Evolutionary conservation across 495 filamentous ascomycete genomes (phyloP).

Genomic region (Peziza echinospora): DNA sequence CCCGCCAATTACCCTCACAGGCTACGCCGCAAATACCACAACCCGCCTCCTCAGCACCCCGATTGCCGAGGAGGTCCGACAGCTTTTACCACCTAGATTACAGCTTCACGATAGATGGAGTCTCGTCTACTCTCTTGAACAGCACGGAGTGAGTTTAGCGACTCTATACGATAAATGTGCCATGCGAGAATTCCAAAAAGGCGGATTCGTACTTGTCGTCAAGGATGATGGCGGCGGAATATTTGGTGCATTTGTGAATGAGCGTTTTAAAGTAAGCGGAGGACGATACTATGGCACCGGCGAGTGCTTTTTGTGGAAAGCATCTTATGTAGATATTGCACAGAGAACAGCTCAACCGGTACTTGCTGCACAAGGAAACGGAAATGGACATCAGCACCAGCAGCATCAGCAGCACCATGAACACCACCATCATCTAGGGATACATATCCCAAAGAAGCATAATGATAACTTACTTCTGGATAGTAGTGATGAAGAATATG

Average conservation of each 20-base stretch:
- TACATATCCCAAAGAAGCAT: not conserved
- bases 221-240: slow-evolving; percentile 53
- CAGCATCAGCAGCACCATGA: not conserved
- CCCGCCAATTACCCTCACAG: slow-evolving; percentile 3
- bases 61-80: slow-evolving; percentile 81
- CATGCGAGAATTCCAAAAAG: slow-evolving; percentile 29
- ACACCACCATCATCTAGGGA: not conserved
- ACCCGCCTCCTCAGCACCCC: slow-evolving; percentile 38
- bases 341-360: not conserved
- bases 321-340: slow-evolving; percentile 35
- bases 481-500: not conserved
- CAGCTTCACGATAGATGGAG: slow-evolving; percentile 75
- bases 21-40: slow-evolving; percentile 9
- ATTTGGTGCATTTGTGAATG: slow-evolving; percentile 88
- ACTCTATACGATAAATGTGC: slow-evolving; percentile 69
- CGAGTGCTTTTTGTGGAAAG: slow-evolving; percentile 95
- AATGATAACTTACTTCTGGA: not conserved
- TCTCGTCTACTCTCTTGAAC: slow-evolving; percentile 74
- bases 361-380: not conserved
- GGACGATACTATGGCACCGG: slow-evolving; percentile 67
- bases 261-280: slow-evolving; percentile 25
- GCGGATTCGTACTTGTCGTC: slow-evolving; percentile 72
- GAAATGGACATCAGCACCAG: not conserved
- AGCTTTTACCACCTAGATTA: slow-evolving; percentile 64
- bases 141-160: slow-evolving; percentile 66